Evolutionary conservation across 1,284 basidiomycete species (phyloP).

Genomic region (Ustilago loliicola): DNA sequence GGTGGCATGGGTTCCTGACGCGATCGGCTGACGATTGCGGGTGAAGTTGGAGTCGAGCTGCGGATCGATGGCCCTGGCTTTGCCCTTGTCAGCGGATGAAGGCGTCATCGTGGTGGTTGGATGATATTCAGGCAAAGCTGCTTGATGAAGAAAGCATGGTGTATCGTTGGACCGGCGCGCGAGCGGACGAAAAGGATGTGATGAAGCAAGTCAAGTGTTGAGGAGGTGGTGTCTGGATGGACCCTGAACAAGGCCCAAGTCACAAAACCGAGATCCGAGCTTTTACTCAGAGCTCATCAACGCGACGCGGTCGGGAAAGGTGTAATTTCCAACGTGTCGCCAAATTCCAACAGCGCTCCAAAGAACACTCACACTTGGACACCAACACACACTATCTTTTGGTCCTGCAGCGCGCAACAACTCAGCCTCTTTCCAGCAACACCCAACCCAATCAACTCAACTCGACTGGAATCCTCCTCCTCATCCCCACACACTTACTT

Average conservation of each 20-base stretch:
- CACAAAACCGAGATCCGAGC: slow-evolving; percentile 23
- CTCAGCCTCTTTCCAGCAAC: too few relatives aligned
- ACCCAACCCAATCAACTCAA: neutral
- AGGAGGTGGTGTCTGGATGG: slow-evolving; percentile 8
- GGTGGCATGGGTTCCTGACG: neutral
- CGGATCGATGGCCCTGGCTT: slow-evolving; percentile 24
- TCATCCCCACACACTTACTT: too few relatives aligned
- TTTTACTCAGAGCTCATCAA: slow-evolving; percentile 21
- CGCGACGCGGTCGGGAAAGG: slow-evolving; percentile 34
- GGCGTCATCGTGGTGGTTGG: slow-evolving; percentile 8
- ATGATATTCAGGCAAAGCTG: neutral
- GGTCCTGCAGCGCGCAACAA: too few relatives aligned
- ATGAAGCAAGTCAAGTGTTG: neutral
- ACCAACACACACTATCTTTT: too few relatives aligned
- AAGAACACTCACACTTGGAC: neutral
- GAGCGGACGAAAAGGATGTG: neutral
- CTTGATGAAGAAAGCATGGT: neutral
- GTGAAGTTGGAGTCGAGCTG: neutral
- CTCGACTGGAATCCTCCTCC: neutral
- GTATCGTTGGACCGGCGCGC: too few relatives aligned
- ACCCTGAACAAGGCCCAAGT: slow-evolving; percentile 8
- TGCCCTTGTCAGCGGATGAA: slow-evolving; percentile 20
- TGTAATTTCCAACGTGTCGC: neutral
- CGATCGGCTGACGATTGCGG: neutral
- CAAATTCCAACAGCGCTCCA: neutral